Evolutionary conservation across 2,329 filamentous ascomycete genomes (phyloP).

Genomic region (Trichophyton mentagrophytes): DNA sequence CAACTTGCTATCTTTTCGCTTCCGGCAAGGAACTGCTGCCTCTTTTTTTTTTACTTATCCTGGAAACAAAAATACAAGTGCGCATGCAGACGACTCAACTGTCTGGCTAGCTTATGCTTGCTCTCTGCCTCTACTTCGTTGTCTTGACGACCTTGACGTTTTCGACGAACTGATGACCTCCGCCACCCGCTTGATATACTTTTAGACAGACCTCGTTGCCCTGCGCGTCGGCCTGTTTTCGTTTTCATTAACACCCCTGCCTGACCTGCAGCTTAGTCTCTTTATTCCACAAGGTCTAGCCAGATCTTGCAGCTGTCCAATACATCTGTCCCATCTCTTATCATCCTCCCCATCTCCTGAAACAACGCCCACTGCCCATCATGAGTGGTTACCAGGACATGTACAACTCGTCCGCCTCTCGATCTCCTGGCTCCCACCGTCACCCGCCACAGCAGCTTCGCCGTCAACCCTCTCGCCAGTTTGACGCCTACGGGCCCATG

Average conservation of each 20-base stretch:
- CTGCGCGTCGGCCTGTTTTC: slow-evolving; percentile 7
- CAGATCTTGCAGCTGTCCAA: neutral
- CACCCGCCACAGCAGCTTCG: slow-evolving; percentile 52
- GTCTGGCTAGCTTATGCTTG: neutral
- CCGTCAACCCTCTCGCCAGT: slow-evolving; percentile 62
- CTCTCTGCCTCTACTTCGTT: slow-evolving; percentile 1
- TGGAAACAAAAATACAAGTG: neutral
- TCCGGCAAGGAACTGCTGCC: neutral
- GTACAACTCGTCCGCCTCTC: slow-evolving; percentile 54
- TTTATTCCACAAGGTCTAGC: slow-evolving; percentile 3
- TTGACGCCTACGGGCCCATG: slow-evolving; percentile 59
- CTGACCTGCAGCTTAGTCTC: slow-evolving; percentile 1
- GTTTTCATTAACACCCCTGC: slow-evolving; percentile 16
- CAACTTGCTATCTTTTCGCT: neutral
- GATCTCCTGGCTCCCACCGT: slow-evolving; percentile 63
- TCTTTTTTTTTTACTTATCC: neutral
- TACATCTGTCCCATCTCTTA: neutral
- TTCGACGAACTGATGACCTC: slow-evolving; percentile 11
- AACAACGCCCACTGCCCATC: neutral
- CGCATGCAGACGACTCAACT: neutral
- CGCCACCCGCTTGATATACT: slow-evolving; percentile 7
- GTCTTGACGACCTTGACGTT: slow-evolving; percentile 7
- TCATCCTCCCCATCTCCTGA: neutral
- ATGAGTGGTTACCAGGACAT: slow-evolving; percentile 30
- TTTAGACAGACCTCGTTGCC: slow-evolving; percentile 14